Conservation (phyloP, 2,329 filamentous ascomycete genomes). For the Teratosphaeria nubilosa region DNA sequence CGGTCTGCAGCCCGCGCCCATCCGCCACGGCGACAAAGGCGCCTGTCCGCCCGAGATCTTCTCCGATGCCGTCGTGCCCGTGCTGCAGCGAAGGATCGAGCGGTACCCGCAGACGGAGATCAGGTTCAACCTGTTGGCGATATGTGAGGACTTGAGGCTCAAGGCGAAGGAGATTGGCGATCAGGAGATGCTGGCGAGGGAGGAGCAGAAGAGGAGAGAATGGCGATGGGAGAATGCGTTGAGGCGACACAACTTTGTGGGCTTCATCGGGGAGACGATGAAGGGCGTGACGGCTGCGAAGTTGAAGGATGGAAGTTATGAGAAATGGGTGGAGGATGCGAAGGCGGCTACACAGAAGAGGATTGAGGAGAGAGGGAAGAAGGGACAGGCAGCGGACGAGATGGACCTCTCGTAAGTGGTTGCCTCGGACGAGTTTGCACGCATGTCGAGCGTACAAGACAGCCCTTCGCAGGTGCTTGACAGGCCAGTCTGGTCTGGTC, state of each 20-base stretch:
- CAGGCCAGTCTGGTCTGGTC: too few species aligned
- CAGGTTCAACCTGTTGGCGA: slow-evolving; percentile 88
- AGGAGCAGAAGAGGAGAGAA: slow-evolving; percentile 71
- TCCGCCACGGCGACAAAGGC: slow-evolving; percentile 60
- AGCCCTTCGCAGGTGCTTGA: background rate
- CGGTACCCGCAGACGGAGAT: slow-evolving; percentile 84
- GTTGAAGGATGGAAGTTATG: slow-evolving; percentile 55
- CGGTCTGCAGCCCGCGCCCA: slow-evolving; percentile 84
- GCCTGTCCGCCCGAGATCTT: slow-evolving; percentile 69
- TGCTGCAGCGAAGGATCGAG: slow-evolving; percentile 71
- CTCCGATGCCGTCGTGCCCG: slow-evolving; percentile 70
- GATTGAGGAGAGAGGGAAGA: slow-evolving; percentile 36
- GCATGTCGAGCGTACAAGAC: background rate
- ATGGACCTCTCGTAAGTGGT: slow-evolving; percentile 25
- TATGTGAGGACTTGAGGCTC: slow-evolving; percentile 73
- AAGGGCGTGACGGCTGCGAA: slow-evolving; percentile 75
- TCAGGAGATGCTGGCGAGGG: slow-evolving; percentile 61
- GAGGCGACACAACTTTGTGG: slow-evolving; percentile 88
- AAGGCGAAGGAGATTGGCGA: slow-evolving; percentile 76
- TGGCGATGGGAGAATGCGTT: slow-evolving; percentile 96
- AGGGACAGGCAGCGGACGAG: slow-evolving; percentile 29
- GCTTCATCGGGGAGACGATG: slow-evolving; percentile 81
- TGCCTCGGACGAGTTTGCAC: background rate
- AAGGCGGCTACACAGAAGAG: slow-evolving; percentile 47
- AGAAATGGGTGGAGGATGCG: slow-evolving; percentile 62